These are phyloP conservation scores for Hypoxylon sp. DNA, from an alignment of 2,329 filamentous ascomycete species.

Conservation along the genomic window DNA sequence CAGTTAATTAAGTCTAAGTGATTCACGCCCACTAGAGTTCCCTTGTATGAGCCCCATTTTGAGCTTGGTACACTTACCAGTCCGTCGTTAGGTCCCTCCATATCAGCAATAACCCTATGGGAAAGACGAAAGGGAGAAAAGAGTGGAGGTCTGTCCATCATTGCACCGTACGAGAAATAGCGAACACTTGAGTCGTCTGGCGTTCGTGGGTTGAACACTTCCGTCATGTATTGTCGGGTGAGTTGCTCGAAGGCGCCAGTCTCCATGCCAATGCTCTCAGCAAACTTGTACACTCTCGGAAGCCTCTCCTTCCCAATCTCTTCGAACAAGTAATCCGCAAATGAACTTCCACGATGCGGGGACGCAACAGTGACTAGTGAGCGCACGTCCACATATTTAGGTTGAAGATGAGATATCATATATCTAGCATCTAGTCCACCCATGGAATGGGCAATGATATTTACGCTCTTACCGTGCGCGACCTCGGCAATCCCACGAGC, in stretches of 20 bases:
- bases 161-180: constrained; percentile 75
- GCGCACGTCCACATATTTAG: constrained; percentile 62
- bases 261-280: constrained; percentile 67
- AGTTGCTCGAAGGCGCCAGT: constrained; percentile 74
- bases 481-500: constrained; percentile 65
- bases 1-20: constrained; percentile 78
- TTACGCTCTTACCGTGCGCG: constrained; percentile 72
- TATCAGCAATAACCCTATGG: constrained; percentile 63
- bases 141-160: constrained; percentile 67
- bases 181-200: constrained; percentile 67
- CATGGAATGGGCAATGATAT: constrained; percentile 81
- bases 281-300: constrained; percentile 69
- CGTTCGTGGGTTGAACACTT: constrained; percentile 71
- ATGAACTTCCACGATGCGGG: constrained; percentile 68
- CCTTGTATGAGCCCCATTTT: constrained; percentile 74
- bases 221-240: constrained; percentile 70
- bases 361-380: constrained; percentile 70
- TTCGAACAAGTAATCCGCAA: constrained; percentile 68
- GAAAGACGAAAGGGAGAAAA: constrained; percentile 74
- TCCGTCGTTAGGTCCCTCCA: constrained; percentile 75
- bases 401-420: constrained; percentile 72
- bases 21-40: constrained; percentile 72
- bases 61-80: constrained; percentile 76
- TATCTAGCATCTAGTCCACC: constrained; percentile 76
- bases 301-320: constrained; percentile 62